Evolutionary conservation across 2,329 filamentous ascomycete genomes (phyloP).

Genomic region (Aspergillus sp.): DNA sequence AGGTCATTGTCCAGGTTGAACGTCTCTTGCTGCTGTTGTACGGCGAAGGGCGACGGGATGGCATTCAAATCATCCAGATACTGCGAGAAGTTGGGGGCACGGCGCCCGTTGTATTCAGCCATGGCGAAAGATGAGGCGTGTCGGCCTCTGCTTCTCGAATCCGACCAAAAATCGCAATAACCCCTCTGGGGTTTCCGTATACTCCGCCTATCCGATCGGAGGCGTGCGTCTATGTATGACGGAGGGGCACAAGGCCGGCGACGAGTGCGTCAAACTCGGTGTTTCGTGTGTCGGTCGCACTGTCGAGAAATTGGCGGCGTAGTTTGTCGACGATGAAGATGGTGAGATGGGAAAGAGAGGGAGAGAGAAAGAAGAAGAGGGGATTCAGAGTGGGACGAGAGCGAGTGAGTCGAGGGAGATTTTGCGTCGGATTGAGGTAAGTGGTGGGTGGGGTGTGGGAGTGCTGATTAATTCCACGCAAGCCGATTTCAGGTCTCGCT

Average conservation of each 20-base stretch:
- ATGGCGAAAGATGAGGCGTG: constrained; percentile 45
- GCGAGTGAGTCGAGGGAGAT: constrained; percentile 11
- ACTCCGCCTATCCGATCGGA: background rate
- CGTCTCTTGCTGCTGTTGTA: constrained; percentile 53
- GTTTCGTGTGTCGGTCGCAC: background rate
- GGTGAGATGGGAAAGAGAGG: background rate
- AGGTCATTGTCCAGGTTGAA: constrained; percentile 70
- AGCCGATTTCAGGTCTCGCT: background rate
- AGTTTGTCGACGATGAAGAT: background rate
- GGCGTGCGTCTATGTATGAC: background rate
- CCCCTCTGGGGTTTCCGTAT: background rate
- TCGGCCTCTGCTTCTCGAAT: constrained; percentile 7
- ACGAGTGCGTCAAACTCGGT: background rate
- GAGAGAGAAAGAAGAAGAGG: background rate
- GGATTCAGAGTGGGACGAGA: constrained; percentile 7
- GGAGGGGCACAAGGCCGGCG: constrained; percentile 1
- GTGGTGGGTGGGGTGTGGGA: background rate
- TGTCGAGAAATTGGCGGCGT: background rate
- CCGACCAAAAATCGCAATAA: background rate
- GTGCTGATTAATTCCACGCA: background rate
- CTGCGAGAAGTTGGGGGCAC: constrained; percentile 83
- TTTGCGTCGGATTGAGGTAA: constrained; percentile 9
- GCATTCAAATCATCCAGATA: constrained; percentile 85
- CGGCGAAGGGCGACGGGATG: constrained; percentile 61
- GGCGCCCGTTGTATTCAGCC: constrained; percentile 73